Base-by-base conservation (phyloP, 345 rosid species). In the Turritis glabra region DNA sequence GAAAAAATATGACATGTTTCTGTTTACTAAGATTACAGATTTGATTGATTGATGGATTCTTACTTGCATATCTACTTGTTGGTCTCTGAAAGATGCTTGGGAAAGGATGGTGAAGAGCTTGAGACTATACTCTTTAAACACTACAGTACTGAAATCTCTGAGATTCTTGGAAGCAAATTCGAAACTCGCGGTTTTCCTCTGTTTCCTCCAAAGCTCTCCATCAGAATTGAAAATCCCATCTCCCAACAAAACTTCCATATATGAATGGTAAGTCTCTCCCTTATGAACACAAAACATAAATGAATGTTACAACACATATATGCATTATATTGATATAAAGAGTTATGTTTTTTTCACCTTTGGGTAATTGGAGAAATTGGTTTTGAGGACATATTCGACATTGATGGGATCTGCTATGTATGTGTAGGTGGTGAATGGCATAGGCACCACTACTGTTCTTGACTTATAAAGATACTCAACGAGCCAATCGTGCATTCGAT, bases 111-210 rank as follows among this genome's bases (percentile, higher is more conserved):
- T 57, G 32, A 84, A 87, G 68, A 91, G 98, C 79, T 89, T 90
- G 67, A 91, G 79, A 81, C 95, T 86, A 67, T 86, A 89, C 11
- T 94, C 97, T 67, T 90, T 85, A 79, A 94, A 94, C 50, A 94
- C 97, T 15, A 80, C 78, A 18, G 95, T 87, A 81, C 98, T 94
- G 65, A 88, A 91, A 69, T 91, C 98, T 74, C 93, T 89, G 17
- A 89, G 81, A 76, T 91, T 94, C 90, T 90, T 94, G 53, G 98
- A 94, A 54, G 98, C 97, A 60, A 94, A 94, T 77, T 94, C 96
- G 30, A 94, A 94, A 72, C 98, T 94, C 12, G 98, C 97, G 0
- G 97, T 88, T 83, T 94, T 91, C 74, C 98, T 89, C 58, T 91
- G 97, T 72, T 85, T 87, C 74, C 90, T 94, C 98, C 97, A 94